Base-by-base conservation (phyloP, 2,329 filamentous ascomycete genomes). In the Xylaria sp. region DNA sequence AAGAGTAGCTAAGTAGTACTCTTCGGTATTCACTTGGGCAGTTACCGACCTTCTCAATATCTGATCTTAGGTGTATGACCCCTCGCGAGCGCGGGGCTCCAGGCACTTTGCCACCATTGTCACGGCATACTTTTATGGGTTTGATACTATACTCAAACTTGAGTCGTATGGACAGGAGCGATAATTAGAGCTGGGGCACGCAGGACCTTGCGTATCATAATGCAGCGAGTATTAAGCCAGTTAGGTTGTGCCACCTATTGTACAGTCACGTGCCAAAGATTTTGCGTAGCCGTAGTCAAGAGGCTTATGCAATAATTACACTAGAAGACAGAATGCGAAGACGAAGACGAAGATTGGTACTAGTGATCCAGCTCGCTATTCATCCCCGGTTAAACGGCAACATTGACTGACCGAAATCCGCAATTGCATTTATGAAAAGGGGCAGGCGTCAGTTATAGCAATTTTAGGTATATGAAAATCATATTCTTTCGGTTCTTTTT, bases 1-100 rank as follows among this genome's bases (percentile, higher is more conserved):
- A 51, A 57, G 20, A 18, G 64, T 52, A 52, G 41, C 49, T 63
- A 46, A 67, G 28, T 25, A 15, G 51, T 49, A 6, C 25, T 13
- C 41, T 25, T 36, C n/a, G n/a, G n/a, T n/a, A n/a, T n/a, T n/a
- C n/a, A n/a, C n/a, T n/a, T n/a, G n/a, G n/a, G n/a, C n/a, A n/a
- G n/a, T n/a, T n/a, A n/a, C n/a, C n/a, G n/a, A n/a, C n/a, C n/a
- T n/a, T n/a, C n/a, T n/a, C n/a, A n/a, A n/a, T n/a, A n/a, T n/a
- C n/a, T n/a, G n/a, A n/a, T n/a, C n/a, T n/a, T n/a, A n/a, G n/a
- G n/a, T n/a, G n/a, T n/a, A n/a, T n/a, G n/a, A n/a, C n/a, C n/a
- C n/a, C n/a, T n/a, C n/a, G n/a, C n/a, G n/a, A n/a, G n/a, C n/a
- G n/a, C n/a, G n/a, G n/a, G n/a, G n/a, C n/a, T n/a, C n/a, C n/a